Conservation (phyloP, 371 early-diverging fungal species). For the Mortierella sp. region DNA sequence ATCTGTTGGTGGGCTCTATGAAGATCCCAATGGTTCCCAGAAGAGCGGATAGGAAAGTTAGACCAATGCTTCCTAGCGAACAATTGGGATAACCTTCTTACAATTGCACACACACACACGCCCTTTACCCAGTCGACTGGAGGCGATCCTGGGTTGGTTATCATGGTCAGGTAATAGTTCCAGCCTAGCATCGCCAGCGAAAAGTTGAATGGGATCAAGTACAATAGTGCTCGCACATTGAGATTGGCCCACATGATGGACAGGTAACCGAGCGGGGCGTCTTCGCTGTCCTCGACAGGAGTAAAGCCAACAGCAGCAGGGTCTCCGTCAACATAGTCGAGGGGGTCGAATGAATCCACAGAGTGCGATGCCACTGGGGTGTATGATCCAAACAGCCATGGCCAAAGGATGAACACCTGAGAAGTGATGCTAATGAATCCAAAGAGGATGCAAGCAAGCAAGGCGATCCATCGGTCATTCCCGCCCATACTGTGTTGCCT, state of each 20-base stretch:
- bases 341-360: conserved; percentile 1
- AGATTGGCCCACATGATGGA: conserved; percentile 29
- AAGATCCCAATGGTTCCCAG: not conserved
- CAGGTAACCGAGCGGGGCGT: conserved; percentile 16
- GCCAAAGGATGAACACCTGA: conserved; percentile 66
- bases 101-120: too few relatives aligned
- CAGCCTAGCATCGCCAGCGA: conserved; percentile 44
- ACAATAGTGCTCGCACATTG: conserved; percentile 42
- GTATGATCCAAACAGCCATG: conserved; percentile 57
- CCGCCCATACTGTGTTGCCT: conserved; percentile 16
- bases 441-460: conserved; percentile 60
- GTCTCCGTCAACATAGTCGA: too few relatives aligned
- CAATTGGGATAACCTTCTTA: too few relatives aligned
- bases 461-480: conserved; percentile 53
- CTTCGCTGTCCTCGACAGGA: not conserved
- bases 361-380: not conserved
- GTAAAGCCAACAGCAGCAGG: not conserved
- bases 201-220: conserved; percentile 42
- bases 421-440: conserved; percentile 59
- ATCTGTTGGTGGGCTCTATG: conserved; percentile 38
- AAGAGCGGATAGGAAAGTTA: too few relatives aligned
- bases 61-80: too few relatives aligned
- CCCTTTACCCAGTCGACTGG: conserved; percentile 76
- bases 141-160: conserved; percentile 83
- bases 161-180: conserved; percentile 83